phyloP scores from a whole-genome alignment of 2,329 filamentous ascomycete species.

The Ascochyta lentis region DNA sequence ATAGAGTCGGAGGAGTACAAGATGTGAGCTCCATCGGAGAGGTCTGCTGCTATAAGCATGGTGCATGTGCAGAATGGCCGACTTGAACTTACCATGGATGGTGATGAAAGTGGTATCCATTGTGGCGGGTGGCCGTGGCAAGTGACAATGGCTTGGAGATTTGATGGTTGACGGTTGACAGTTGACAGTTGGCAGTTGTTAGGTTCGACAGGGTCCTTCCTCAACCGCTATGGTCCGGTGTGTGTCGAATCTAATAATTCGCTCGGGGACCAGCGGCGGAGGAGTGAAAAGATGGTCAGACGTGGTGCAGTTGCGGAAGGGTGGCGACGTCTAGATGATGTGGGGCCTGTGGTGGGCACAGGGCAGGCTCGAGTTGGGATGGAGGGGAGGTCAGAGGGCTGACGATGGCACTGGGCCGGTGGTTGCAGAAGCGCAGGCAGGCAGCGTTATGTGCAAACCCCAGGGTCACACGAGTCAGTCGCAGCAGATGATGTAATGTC shows the following conservation, averaged over 20 bases:
- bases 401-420: constrained; percentile 17
- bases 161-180: not conserved
- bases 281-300: constrained; percentile 18
- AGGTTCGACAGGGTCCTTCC: constrained; percentile 8
- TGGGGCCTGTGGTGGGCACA: constrained; percentile 29
- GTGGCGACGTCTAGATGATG: constrained; percentile 26
- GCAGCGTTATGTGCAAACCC: constrained; percentile 11
- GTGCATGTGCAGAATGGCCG: not conserved
- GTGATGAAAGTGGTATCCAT: constrained; percentile 88
- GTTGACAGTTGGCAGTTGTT: not conserved
- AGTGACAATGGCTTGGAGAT: not conserved
- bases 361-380: constrained; percentile 26
- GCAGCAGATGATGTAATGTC: constrained; percentile 15
- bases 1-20: constrained; percentile 86
- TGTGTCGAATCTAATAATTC: constrained; percentile 50
- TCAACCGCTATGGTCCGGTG: constrained; percentile 35
- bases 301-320: constrained; percentile 17
- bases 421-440: constrained; percentile 18
- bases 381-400: constrained; percentile 18
- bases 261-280: constrained; percentile 38
- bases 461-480: constrained; percentile 14
- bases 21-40: constrained; percentile 76
- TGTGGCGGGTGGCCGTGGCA: constrained; percentile 15
- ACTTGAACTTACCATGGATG: constrained; percentile 73
- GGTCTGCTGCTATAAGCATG: constrained; percentile 59